Percentiles rank a stretch among this genome's conserved stretches.
These are phyloP conservation scores for Chrysoporthe deuterocubensis DNA, from an alignment of 2,329 filamentous ascomycete genomes.

Conservation along the genomic window DNA sequence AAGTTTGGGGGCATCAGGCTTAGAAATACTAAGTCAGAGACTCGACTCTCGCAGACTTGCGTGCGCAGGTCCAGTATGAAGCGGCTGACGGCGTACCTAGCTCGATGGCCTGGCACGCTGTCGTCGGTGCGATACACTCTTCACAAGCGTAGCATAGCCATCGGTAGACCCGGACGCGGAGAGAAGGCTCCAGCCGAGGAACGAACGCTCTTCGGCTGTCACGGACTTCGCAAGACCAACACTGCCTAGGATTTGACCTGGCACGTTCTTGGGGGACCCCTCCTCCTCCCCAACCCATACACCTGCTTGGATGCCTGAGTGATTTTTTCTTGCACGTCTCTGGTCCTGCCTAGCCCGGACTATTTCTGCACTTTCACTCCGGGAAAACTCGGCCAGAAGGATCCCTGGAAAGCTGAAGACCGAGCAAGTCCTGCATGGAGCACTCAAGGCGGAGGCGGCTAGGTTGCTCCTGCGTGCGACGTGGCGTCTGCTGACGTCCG, in stretches of 20 bases:
- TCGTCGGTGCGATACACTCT: neutral
- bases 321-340: neutral
- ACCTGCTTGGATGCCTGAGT: neutral
- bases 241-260: neutral
- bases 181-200: neutral
- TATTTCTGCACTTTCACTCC: neutral
- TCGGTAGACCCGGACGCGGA: neutral
- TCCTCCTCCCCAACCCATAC: neutral
- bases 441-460: conserved; percentile 2
- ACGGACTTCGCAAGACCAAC: neutral
- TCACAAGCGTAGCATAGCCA: neutral
- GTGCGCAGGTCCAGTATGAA: neutral
- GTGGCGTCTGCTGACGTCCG: neutral
- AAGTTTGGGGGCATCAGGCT: neutral
- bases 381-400: neutral
- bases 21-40: neutral
- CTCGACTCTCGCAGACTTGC: neutral
- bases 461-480: neutral
- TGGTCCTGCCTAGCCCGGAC: neutral
- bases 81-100: neutral
- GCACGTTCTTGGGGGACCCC: neutral
- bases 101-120: neutral
- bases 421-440: neutral
- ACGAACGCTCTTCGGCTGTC: neutral
- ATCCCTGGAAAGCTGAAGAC: conserved; percentile 1